These are phyloP conservation scores for Isoetes engelmannii DNA, from an alignment of 83 land plant species.

Conservation along the genomic window DNA sequence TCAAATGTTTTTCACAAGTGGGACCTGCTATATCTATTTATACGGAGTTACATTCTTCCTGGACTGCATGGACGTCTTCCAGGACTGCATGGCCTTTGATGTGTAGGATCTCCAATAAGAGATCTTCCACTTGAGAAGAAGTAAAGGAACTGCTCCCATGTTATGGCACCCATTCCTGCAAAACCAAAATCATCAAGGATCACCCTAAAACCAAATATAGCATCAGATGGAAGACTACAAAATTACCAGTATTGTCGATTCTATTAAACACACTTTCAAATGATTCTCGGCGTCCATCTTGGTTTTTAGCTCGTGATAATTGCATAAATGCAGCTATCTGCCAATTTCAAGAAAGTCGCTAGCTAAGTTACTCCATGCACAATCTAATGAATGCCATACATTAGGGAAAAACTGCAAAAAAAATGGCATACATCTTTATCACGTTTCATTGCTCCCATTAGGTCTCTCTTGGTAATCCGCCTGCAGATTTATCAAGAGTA, in stretches of 20 bases:
- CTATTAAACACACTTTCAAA: conserved; percentile 41
- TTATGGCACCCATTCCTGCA: conserved; percentile 34
- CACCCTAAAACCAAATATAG: neutral
- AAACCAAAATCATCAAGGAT: neutral
- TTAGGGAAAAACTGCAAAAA: no score
- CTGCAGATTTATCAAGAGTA: neutral
- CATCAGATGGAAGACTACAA: neutral
- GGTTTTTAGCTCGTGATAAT: conserved; percentile 35
- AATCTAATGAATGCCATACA: no score
- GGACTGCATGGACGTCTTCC: no score
- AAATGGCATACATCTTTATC: conserved; percentile 46
- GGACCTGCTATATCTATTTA: no score
- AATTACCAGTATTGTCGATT: conserved; percentile 31
- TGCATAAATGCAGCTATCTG: conserved; percentile 46
- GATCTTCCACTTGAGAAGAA: conserved; percentile 38
- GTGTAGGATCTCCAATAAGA: conserved; percentile 9
- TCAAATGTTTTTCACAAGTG: no score
- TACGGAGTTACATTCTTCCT: no score
- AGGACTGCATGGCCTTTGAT: neutral
- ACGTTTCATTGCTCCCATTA: conserved; percentile 43
- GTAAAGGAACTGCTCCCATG: conserved; percentile 39
- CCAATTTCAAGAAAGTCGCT: neutral
- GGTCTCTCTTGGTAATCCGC: conserved; percentile 29
- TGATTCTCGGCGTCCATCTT: conserved; percentile 38
- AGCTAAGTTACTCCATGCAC: neutral